Conservation (phyloP, 164 flowering plant species). For the Macadamia tetraphylla region DNA sequence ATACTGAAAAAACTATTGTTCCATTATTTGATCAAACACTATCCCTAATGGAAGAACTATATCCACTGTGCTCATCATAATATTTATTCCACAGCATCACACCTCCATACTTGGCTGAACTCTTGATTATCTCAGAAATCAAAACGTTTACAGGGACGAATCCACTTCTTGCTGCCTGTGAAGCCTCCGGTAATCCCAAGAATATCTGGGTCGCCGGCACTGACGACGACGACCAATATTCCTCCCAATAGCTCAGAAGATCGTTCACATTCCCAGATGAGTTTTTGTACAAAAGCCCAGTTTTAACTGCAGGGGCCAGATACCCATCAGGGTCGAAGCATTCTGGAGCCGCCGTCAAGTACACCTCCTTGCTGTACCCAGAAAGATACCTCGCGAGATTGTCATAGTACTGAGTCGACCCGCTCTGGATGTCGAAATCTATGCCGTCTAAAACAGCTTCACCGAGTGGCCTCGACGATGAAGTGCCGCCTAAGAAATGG, state of each 20-base stretch:
- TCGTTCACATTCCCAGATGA: slow-evolving; percentile 11
- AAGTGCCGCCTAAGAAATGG: slow-evolving; percentile 38
- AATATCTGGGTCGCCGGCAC: slow-evolving; percentile 19
- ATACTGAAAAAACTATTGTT: too few relatives aligned
- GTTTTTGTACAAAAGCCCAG: slow-evolving; percentile 29
- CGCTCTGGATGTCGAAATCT: slow-evolving; percentile 40
- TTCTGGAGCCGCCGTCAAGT: slow-evolving; percentile 45
- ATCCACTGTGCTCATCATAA: slow-evolving; percentile 36
- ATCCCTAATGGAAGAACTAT: slow-evolving; percentile 12
- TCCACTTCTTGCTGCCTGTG: slow-evolving; percentile 52
- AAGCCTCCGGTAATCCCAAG: slow-evolving; percentile 44
- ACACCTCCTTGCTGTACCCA: slow-evolving; percentile 19
- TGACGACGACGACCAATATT: slow-evolving; percentile 31
- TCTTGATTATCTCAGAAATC: slow-evolving; percentile 29
- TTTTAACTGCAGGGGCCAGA: slow-evolving; percentile 24
- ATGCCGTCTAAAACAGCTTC: slow-evolving; percentile 41
- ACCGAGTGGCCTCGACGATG: slow-evolving; percentile 36
- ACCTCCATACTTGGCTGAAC: slow-evolving; percentile 46
- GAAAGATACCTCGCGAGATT: slow-evolving; percentile 24
- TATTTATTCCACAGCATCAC: slow-evolving; percentile 56
- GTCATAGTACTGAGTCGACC: slow-evolving; percentile 24
- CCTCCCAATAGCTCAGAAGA: slow-evolving; percentile 27
- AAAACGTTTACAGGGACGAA: slow-evolving; percentile 34
- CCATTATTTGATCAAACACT: neutral
- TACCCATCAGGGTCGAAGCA: slow-evolving; percentile 39